These are phyloP conservation scores for Sorghum bicolor DNA, from an alignment of 176 grass and related monocot genomes.

Conservation along the genomic window Sorghum_bicolor_NCBIv3 NC_012873.2:66144501-66145000, in stretches of 20 bases:
- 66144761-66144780: not conserved
- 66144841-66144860: not conserved
- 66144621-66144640: constrained; percentile 6
- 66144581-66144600: constrained; percentile 16
- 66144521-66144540: not conserved
- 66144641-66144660: not conserved
- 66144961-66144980: too few relatives aligned
- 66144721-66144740: not conserved
- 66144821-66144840: not conserved
- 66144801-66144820: not conserved
- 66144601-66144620: not conserved
- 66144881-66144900: too few relatives aligned
- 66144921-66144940: too few relatives aligned
- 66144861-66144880: not conserved
- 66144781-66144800: not conserved
- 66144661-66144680: not conserved
- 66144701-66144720: not conserved
- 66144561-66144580: constrained; percentile 2
- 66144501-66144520: constrained; percentile 9
- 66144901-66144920: too few relatives aligned
- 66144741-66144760: not conserved
- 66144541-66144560: constrained; percentile 47
- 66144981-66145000: too few relatives aligned
- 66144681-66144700: constrained; percentile 1
- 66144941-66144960: too few relatives aligned